Evolutionary conservation across 2,329 filamentous ascomycete species (phyloP).

Genomic region (Zasmidium angulare): DNA sequence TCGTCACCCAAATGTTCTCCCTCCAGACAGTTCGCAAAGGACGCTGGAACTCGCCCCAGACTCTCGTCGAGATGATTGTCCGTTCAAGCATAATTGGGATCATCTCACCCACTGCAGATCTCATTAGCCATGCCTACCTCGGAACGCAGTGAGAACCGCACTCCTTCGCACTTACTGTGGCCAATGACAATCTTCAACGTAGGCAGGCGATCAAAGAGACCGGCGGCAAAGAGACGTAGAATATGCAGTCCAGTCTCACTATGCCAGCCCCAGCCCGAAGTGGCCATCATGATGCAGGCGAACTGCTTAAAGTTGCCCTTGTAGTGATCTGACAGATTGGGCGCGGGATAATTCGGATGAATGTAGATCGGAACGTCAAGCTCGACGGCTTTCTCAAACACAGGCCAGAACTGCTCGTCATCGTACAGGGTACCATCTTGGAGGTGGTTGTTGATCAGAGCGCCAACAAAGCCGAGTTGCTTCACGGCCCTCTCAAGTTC

Average conservation of each 20-base stretch:
- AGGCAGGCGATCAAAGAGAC: conserved; percentile 56
- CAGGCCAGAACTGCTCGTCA: conserved; percentile 22
- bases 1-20: conserved; percentile 58
- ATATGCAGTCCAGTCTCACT: conserved; percentile 49
- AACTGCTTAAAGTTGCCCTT: too few species aligned
- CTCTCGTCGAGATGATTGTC: too few species aligned
- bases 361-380: conserved; percentile 53
- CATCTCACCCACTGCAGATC: conserved; percentile 58
- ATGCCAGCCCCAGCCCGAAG: conserved; percentile 58
- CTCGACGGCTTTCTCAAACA: conserved; percentile 33
- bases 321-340: too few species aligned
- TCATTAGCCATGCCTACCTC: too few species aligned
- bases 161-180: too few species aligned
- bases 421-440: conserved; percentile 28
- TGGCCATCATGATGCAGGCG: too few species aligned
- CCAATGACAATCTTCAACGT: conserved; percentile 56
- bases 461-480: conserved; percentile 28
- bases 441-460: conserved; percentile 30
- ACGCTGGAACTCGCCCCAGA: not conserved
- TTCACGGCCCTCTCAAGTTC: conserved; percentile 27
- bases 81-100: conserved; percentile 56
- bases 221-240: conserved; percentile 51
- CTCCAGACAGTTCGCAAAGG: conserved; percentile 10
- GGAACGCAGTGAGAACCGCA: too few species aligned
- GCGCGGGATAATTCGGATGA: conserved; percentile 47